Conservation (phyloP, 2,329 filamentous ascomycete genomes). For the Alternaria longipes region DNA sequence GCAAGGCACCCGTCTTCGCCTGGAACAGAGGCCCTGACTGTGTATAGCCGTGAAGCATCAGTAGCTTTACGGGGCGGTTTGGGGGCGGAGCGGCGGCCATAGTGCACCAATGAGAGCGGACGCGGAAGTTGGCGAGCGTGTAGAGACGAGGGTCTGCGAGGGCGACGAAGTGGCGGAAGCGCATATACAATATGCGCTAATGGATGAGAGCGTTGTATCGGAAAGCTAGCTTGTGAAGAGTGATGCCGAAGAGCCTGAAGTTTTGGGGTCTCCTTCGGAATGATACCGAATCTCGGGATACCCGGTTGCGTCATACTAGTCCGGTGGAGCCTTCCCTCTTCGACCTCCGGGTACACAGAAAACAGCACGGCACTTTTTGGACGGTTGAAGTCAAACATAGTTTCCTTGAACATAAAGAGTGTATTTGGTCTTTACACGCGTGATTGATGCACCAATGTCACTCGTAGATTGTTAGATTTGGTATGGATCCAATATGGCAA, state of each 20-base stretch:
- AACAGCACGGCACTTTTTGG: background rate
- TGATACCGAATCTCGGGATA: slow-evolving; percentile 15
- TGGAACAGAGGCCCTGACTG: slow-evolving; percentile 88
- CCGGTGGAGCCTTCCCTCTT: background rate
- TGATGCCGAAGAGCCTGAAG: background rate
- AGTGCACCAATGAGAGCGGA: slow-evolving; percentile 33
- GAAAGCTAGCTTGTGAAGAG: background rate
- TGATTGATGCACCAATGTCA: background rate
- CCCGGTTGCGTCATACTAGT: slow-evolving; percentile 16
- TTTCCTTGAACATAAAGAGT: background rate
- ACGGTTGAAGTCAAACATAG: background rate
- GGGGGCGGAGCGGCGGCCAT: slow-evolving; percentile 46
- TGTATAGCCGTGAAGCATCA: slow-evolving; percentile 76
- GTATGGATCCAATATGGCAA: no score
- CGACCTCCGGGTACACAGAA: background rate
- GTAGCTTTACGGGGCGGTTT: slow-evolving; percentile 53
- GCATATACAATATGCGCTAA: slow-evolving; percentile 7
- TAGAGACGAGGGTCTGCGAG: slow-evolving; percentile 17
- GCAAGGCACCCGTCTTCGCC: slow-evolving; percentile 85
- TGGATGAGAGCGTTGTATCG: background rate
- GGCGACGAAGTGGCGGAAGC: slow-evolving; percentile 9
- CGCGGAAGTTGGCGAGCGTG: slow-evolving; percentile 23
- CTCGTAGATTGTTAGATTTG: background rate
- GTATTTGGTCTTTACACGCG: background rate
- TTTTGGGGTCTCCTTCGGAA: slow-evolving; percentile 5